Conservation (phyloP, 441 rosid genomes). For the Aleurites moluccanus region DNA sequence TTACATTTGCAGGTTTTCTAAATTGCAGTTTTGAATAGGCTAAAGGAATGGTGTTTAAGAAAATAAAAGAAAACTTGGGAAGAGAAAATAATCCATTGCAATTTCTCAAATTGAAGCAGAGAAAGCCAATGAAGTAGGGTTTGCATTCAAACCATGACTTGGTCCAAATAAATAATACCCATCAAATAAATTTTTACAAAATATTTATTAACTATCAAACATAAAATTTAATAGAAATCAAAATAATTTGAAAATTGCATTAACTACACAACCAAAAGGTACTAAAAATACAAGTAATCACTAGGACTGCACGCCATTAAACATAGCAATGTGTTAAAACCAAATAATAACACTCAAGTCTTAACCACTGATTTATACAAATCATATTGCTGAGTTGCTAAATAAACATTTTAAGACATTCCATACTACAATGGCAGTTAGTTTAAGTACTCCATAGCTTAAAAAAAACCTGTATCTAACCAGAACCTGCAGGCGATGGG, state of each 20-base stretch:
- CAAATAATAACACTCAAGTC: neutral
- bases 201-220: no score
- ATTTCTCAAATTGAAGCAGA: no score
- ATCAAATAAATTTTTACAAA: no score
- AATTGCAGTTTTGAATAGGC: neutral
- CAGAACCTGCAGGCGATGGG: neutral
- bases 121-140: no score
- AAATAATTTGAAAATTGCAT: neutral
- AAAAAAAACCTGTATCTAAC: neutral
- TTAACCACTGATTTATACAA: neutral
- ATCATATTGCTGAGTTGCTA: neutral
- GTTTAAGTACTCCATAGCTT: neutral
- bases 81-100: neutral
- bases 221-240: neutral
- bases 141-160: no score
- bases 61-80: neutral
- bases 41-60: neutral
- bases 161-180: no score
- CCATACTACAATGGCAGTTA: neutral
- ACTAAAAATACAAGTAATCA: neutral
- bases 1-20: no score
- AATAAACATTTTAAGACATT: neutral
- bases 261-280: neutral
- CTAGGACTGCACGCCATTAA: neutral
- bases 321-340: neutral